Evolutionary conservation across 805 yeast genomes (phyloP).

Genomic region (Wickerhamiella azyma): DNA sequence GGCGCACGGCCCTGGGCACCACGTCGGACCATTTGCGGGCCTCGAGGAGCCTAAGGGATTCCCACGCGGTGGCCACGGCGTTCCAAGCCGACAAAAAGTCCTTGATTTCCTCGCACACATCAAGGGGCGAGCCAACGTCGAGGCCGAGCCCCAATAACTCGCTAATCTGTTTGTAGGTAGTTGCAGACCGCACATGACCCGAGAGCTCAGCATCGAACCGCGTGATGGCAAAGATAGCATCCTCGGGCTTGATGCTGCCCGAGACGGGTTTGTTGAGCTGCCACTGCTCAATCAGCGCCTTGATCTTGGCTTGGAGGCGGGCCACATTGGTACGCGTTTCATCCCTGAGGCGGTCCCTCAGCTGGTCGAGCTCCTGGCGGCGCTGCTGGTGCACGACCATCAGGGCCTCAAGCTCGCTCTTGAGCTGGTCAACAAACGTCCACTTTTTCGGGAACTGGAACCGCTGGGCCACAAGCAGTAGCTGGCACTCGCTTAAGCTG

Average conservation of each 20-base stretch:
- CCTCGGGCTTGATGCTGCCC: constrained; percentile 20
- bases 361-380: constrained; percentile 25
- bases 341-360: neutral
- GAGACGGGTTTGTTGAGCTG: constrained; percentile 21
- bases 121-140: constrained; percentile 18
- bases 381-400: constrained; percentile 28
- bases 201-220: constrained; percentile 20
- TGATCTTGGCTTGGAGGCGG: constrained; percentile 26
- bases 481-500: constrained; percentile 28
- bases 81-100: constrained; percentile 55
- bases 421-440: constrained; percentile 51
- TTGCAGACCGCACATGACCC: constrained; percentile 11
- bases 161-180: constrained; percentile 26
- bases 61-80: constrained; percentile 40
- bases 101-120: constrained; percentile 34
- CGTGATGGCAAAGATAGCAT: constrained; percentile 19
- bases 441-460: constrained; percentile 39
- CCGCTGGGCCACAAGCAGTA: constrained; percentile 31
- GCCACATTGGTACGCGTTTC: constrained; percentile 25
- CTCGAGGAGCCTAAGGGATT: constrained; percentile 32
- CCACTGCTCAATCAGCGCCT: constrained; percentile 35
- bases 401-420: constrained; percentile 34
- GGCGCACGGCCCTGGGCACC: constrained; percentile 33
- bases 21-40: constrained; percentile 36
- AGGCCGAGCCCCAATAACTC: constrained; percentile 26